Evolutionary conservation across 306 rosid genomes (phyloP).

Genomic region (Prunus dulcis): DNA sequence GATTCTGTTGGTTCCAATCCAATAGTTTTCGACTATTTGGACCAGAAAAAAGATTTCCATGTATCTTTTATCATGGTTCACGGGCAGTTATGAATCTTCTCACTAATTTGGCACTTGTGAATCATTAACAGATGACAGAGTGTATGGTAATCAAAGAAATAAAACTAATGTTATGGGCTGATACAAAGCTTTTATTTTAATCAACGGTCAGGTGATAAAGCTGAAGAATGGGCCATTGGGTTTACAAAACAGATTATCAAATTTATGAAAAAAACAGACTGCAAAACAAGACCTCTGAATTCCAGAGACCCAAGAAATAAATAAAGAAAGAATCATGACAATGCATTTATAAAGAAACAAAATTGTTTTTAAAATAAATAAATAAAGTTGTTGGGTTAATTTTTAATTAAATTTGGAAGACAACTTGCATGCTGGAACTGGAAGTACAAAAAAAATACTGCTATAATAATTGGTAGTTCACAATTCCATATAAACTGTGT

Average conservation of each 20-base stretch:
- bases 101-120: not conserved
- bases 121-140: not conserved
- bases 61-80: not conserved
- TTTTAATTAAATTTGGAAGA: not conserved
- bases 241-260: conserved; percentile 1
- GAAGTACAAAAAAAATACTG: too few species aligned
- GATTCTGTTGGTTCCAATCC: not conserved
- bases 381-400: not conserved
- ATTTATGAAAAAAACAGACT: not conserved
- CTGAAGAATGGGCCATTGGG: not conserved
- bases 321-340: not conserved
- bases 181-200: not conserved
- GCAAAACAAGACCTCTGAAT: not conserved
- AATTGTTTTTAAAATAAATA: not conserved
- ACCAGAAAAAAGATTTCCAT: not conserved
- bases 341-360: not conserved
- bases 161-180: not conserved
- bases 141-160: not conserved
- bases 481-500: too few species aligned
- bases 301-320: not conserved
- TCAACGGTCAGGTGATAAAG: conserved; percentile 2
- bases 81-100: not conserved
- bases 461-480: too few species aligned
- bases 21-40: not conserved
- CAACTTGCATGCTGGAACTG: not conserved